Evolutionary conservation across 2,329 filamentous ascomycete species (phyloP).

Genomic region (Sordariomycetes sp.): DNA sequence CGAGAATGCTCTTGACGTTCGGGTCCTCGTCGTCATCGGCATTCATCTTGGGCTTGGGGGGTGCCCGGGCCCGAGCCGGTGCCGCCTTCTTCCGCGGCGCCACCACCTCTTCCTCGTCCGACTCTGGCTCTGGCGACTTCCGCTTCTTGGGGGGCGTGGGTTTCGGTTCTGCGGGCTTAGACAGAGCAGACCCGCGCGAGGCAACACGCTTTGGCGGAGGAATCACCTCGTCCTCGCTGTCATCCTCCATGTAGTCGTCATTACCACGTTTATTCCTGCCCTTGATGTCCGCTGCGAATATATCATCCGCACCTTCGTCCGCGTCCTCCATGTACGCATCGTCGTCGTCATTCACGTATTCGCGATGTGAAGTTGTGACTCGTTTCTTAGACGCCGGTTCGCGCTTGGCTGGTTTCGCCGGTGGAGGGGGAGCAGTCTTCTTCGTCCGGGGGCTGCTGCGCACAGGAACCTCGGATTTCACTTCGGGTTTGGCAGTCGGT

Average conservation of each 20-base stretch:
- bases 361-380: slow-evolving; percentile 23
- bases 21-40: slow-evolving; percentile 53
- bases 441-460: slow-evolving; percentile 40
- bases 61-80: slow-evolving; percentile 42
- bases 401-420: slow-evolving; percentile 9
- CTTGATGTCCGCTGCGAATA: slow-evolving; percentile 63
- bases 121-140: slow-evolving; percentile 40
- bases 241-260: slow-evolving; percentile 63
- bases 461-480: slow-evolving; percentile 28
- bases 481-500: slow-evolving; percentile 21
- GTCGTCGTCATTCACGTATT: slow-evolving; percentile 30
- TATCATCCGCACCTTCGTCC: slow-evolving; percentile 62
- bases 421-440: slow-evolving; percentile 17
- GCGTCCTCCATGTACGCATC: slow-evolving; percentile 53
- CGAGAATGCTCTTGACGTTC: slow-evolving; percentile 67
- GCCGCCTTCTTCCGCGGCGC: slow-evolving; percentile 50
- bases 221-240: slow-evolving; percentile 56
- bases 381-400: slow-evolving; percentile 18
- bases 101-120: slow-evolving; percentile 44
- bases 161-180: slow-evolving; percentile 9
- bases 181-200: slow-evolving; percentile 21
- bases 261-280: slow-evolving; percentile 52
- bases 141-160: slow-evolving; percentile 36
- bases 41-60: slow-evolving; percentile 46
- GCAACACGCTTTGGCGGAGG: slow-evolving; percentile 47